Base-by-base conservation (phyloP, 805 yeast species). In the Sugiyamaella lignohabitans region DNA sequence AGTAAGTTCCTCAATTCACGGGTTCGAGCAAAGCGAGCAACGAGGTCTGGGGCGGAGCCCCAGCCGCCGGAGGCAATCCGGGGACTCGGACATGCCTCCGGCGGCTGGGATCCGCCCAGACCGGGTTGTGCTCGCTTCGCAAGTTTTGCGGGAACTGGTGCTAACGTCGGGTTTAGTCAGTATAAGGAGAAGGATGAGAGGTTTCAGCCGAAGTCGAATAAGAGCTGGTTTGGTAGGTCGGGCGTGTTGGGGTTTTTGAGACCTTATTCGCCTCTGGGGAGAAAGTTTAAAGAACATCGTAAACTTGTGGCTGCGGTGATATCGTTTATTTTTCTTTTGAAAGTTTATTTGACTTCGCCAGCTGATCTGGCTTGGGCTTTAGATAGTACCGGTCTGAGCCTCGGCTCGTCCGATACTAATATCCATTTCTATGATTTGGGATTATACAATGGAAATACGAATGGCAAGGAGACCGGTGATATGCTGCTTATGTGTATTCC, bases 401-500 rank as follows among this genome's bases (percentile, higher is more conserved):
- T 8, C 14, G 14, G 14, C 14, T 27, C 32, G 8, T 27, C 32
- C 8, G 11, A 27, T 8, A 8, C 14, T 8, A 27, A 27, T 27
- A 27, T 27, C 14, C 32, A 27, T 27, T 27, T 8, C 14, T 27
- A 27, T 27, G 96, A 88, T 63, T 68, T 89, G 56, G 70, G 69
- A 10, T 74, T 82, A 49, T 80, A 75, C 57, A 68, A 65, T 37
- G 86, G 89, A 2, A 61, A 78, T 18, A 68, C 73, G 3, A 76
- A 80, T 49, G 95, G 94, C 1, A 83, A 91, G 88, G 82, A 80
- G 57, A 68, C 71, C 30, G 76, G 74, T 3, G 95, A 88, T 60
- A 70, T 89, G 37, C 80, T 88, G 32, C 68, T 88, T 48, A 79
- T 88, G 54, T 83, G 91, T 58, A 91, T 88, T 16, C 97, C 97